Evolutionary conservation across 768 basidiomycete species (phyloP), one percentile per base, ranked within the genome.

Genomic region (Suillus fuscotomentosus): DNA sequence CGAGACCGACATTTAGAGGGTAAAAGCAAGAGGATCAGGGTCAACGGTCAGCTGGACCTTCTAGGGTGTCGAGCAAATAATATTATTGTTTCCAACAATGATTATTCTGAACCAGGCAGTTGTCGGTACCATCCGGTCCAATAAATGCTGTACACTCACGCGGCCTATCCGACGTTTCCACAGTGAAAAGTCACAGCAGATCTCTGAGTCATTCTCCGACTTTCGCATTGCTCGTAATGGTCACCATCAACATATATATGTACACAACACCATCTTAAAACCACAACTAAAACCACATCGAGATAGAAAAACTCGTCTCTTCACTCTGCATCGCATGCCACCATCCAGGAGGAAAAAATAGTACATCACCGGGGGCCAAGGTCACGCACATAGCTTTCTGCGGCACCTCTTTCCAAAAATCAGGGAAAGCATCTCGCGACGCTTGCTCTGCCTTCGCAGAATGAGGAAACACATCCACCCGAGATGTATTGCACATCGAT

Each of bases 321-420:
- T 93, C 92, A 75, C 88, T 89, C 67, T 88, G 85, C 91, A 94
- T 92, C 20, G 89, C 90, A 75, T 97, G 94, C 94, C 94, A 97
- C 94, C 94, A 97, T 36, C 92, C 88, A 5, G 92, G 90, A 22
- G 97, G 97, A 68, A 98, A 89, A 72, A 92, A 91, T 53, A 99
- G 78, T 51, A 96, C 63, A 76, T 99, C 97, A 0, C 96, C 97
- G 1, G 95, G 88, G 61, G 82, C 78, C 2, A 99, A 80, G 1
- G 86, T 86, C 39, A 83, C 84, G 56, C 81, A 80, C 76, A 84
- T 81, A 1, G 94, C 89, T 24, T 77, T 60, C 9, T 87, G 87
- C 27, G 83, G 82, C 24, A 89, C 92, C 0, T 82, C 64, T 20
- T 77, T 68, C 76, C 80, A 80, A 71, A 92, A 95, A 13, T 79